Evolutionary conservation across 116 monocot species (phyloP).

Genomic region (Phalaenopsis hybrid): DNA sequence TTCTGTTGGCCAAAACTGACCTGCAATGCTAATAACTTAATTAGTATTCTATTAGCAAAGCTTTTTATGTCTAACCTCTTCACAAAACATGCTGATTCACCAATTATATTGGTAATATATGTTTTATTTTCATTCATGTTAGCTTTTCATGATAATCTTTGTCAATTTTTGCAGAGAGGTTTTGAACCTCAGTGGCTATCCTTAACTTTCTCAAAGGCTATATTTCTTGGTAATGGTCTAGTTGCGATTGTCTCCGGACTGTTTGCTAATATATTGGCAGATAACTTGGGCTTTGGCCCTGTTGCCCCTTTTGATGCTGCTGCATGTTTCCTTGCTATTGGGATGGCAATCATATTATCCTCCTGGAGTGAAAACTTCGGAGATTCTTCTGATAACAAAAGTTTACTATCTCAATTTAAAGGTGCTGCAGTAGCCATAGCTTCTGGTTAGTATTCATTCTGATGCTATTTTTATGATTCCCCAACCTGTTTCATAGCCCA

Average conservation of each 20-base stretch:
- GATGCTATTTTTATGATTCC: neutral
- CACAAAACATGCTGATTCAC: too few relatives aligned
- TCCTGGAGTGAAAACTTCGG: conserved; percentile 96
- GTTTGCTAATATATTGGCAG: conserved; percentile 78
- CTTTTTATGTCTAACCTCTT: neutral
- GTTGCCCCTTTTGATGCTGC: conserved; percentile 99
- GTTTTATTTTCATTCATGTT: neutral
- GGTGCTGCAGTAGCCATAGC: conserved; percentile 90
- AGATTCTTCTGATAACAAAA: conserved; percentile 87
- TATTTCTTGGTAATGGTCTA: conserved; percentile 98
- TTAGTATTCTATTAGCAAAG: neutral
- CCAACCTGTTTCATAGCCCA: neutral
- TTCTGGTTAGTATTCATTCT: conserved; percentile 44
- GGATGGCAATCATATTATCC: conserved; percentile 89
- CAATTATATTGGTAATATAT: too few relatives aligned
- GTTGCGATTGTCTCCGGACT: conserved; percentile 77
- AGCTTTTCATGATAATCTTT: conserved; percentile 5
- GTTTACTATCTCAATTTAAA: conserved; percentile 77
- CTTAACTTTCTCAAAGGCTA: conserved; percentile 97
- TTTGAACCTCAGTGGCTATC: conserved; percentile 98
- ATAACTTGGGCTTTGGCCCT: conserved; percentile 88
- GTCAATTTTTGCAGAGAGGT: conserved; percentile 51
- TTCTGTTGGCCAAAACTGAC: too few relatives aligned
- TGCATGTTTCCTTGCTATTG: conserved; percentile 83
- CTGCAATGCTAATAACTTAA: too few relatives aligned